Percentiles rank a stretch among this genome's conserved stretches.
These are phyloP conservation scores for Kokia cookei DNA, from an alignment of 441 rosid species.

Conservation along the genomic window DNA sequence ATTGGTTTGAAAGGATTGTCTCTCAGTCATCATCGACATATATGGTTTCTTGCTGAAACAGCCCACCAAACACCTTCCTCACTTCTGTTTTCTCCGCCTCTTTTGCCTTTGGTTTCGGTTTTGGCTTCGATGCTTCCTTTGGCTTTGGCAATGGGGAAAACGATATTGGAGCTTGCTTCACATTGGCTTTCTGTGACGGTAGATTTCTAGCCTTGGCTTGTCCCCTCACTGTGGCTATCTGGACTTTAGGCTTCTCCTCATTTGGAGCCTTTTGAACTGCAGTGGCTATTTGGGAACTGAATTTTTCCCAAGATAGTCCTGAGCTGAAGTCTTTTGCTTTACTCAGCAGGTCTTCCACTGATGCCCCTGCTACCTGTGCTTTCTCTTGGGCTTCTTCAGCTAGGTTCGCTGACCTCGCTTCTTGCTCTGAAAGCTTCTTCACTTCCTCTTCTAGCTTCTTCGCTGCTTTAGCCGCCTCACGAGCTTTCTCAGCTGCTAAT, in stretches of 20 bases:
- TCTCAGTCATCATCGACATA: conserved; percentile 77
- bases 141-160: conserved; percentile 13
- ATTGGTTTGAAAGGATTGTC: neutral
- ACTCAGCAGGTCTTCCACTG: conserved; percentile 42
- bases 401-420: conserved; percentile 44
- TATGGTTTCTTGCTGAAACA: conserved; percentile 89
- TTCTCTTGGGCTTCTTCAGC: conserved; percentile 59
- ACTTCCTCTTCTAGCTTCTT: conserved; percentile 46
- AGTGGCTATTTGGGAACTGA: conserved; percentile 57
- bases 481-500: conserved; percentile 51
- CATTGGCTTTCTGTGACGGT: conserved; percentile 52
- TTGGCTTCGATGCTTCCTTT: conserved; percentile 21
- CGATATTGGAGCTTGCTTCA: conserved; percentile 29
- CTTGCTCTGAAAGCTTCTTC: conserved; percentile 50
- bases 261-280: conserved; percentile 39
- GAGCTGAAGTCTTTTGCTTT: conserved; percentile 67
- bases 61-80: conserved; percentile 78
- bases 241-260: conserved; percentile 38
- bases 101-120: neutral
- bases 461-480: conserved; percentile 47
- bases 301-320: conserved; percentile 64
- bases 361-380: conserved; percentile 47
- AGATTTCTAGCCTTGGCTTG: conserved; percentile 75
- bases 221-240: conserved; percentile 86
- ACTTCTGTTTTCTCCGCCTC: conserved; percentile 48